Evolutionary conservation across 1,139 yeast species (phyloP).

Genomic region (Entelexis sorbosivorans): DNA sequence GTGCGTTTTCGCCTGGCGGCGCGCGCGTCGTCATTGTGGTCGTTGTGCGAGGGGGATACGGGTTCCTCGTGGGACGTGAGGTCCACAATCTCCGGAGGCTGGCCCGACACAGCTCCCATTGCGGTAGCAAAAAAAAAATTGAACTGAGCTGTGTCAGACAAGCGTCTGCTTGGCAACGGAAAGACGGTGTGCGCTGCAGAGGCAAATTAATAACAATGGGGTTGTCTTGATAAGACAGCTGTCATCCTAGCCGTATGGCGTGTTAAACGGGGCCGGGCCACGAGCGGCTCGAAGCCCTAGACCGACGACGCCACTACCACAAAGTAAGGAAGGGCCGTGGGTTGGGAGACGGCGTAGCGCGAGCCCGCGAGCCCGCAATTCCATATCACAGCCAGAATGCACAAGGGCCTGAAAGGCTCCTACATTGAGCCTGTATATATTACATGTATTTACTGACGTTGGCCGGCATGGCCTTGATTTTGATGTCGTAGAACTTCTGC

Average conservation of each 20-base stretch:
- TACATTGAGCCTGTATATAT: too few species aligned
- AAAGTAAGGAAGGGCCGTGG: too few species aligned
- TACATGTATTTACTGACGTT: constrained; percentile 36
- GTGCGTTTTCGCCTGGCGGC: background rate
- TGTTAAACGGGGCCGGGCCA: too few species aligned
- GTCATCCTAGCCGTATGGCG: background rate
- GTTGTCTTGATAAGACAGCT: background rate
- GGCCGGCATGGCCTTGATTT: constrained; percentile 81
- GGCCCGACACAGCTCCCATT: constrained; percentile 1
- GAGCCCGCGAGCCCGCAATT: too few species aligned
- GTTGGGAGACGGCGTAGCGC: too few species aligned
- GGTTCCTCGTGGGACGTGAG: constrained; percentile 3
- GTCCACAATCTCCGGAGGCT: constrained; percentile 2
- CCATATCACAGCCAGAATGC: too few species aligned
- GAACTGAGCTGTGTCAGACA: background rate
- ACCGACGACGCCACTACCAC: background rate
- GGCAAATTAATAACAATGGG: background rate
- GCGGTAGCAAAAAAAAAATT: background rate
- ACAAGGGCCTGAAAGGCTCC: too few species aligned
- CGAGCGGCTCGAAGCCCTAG: too few species aligned
- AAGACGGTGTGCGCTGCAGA: background rate
- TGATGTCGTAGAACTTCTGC: constrained; percentile 65
- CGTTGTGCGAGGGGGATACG: background rate
- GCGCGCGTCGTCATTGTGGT: background rate
- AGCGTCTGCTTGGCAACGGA: background rate